Conservation (phyloP, 2,329 filamentous ascomycete genomes). For the Zarea fungicola region DNA sequence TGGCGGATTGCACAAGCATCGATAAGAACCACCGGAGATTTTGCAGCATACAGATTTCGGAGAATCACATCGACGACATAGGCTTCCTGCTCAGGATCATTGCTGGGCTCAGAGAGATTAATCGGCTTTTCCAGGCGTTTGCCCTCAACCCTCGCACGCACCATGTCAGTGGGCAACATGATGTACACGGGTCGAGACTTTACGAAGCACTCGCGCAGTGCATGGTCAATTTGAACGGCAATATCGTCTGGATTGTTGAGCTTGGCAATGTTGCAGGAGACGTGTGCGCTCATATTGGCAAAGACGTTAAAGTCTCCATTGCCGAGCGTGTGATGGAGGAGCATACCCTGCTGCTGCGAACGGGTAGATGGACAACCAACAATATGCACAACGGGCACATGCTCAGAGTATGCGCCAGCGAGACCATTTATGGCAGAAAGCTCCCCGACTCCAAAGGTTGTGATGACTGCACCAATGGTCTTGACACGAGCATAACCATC, state of each 20-base stretch:
- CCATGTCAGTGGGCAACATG: constrained; percentile 76
- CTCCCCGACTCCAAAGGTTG: constrained; percentile 71
- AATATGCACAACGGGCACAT: constrained; percentile 66
- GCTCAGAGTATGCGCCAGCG: constrained; percentile 69
- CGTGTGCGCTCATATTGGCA: constrained; percentile 66
- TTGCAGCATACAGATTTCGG: constrained; percentile 65
- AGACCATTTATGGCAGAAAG: constrained; percentile 70
- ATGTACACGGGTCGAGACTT: constrained; percentile 77
- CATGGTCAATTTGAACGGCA: constrained; percentile 70
- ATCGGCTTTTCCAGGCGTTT: constrained; percentile 65
- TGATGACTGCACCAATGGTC: constrained; percentile 64
- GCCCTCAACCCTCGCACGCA: constrained; percentile 70
- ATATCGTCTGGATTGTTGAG: constrained; percentile 66
- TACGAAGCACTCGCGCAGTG: constrained; percentile 68
- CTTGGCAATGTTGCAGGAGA: constrained; percentile 67
- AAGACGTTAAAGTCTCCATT: constrained; percentile 83
- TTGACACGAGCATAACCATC: constrained; percentile 74
- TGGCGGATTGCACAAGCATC: constrained; percentile 81
- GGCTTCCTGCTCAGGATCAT: constrained; percentile 67
- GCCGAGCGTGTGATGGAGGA: constrained; percentile 64
- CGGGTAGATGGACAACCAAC: constrained; percentile 49
- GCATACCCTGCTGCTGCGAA: constrained; percentile 43
- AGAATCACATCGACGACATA: constrained; percentile 79
- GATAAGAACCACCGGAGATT: constrained; percentile 72
- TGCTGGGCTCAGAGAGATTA: constrained; percentile 57